Base-by-base conservation (phyloP, 768 basidiomycete species). In the Cystofilobasidium capitatum region DNA sequence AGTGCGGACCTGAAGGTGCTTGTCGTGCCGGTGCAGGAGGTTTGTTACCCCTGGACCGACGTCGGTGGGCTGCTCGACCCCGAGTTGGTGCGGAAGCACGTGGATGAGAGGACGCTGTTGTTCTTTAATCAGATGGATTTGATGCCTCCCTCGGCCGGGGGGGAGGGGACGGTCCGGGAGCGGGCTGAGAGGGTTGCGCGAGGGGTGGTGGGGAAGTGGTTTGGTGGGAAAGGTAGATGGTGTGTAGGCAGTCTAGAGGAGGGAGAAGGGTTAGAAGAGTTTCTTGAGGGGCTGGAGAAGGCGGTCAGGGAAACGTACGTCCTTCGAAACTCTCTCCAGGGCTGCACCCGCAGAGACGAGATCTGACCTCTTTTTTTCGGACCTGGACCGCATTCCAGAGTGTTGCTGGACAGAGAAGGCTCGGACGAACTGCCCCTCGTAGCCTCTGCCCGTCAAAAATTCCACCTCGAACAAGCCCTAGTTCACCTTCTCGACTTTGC, bases 111-210 rank as follows among this genome's bases (percentile, higher is more conserved):
- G 36, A 91, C 91, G 0, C 79, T 85, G 54, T 79, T 92, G 58
- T 77, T 94, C 8, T 76, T 91, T 71, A 94, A 93, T 78, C 93
- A 94, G 78, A 77, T 78, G 8, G 91, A 94, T 73, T 77, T 87
- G 5, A 66, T 80, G 29, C 73, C 66, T 1, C 31, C 54, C 1
- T 37, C 36, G 9, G 24, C 36, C 0, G 37, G 20, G 26, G 4
- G 29, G 1, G 26, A 8, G 0, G 54, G 51, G 31, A 9, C 55
- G 5, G 37, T n/a, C 24, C 31, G 37, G 3, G 37, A 40, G 0
- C 44, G 40, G 7, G 22, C 22, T 0, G 65, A 59, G 47, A 40
- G 49, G 44, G n/a, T n/a, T n/a, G 31, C 31, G 58, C 0, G 22
- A 20, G 24, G 24, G 8, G 14, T 58, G 16, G 35, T 13, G 1